phyloP scores from a whole-genome alignment of 2,329 filamentous ascomycete species.

The Alternaria sp. region DNA sequence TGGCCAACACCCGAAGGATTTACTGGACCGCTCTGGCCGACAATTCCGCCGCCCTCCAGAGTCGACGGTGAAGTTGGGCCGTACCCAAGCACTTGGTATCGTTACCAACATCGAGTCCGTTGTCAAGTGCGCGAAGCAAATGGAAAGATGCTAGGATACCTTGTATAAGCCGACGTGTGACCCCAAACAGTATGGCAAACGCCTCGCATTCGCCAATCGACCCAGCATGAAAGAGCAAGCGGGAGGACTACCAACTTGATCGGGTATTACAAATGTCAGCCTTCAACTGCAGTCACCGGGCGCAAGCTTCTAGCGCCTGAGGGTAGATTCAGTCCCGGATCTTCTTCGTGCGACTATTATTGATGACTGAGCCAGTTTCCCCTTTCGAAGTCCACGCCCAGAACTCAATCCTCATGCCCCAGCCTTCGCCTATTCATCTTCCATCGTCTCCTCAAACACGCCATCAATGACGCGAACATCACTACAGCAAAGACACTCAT shows the following conservation, averaged over 20 bases:
- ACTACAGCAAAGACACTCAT: not conserved
- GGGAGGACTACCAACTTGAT: not conserved
- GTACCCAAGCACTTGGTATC: slow-evolving; percentile 5
- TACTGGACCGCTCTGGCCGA: slow-evolving; percentile 9
- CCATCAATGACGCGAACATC: not conserved
- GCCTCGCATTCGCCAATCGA: not conserved
- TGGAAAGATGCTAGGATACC: not conserved
- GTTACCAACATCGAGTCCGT: not conserved
- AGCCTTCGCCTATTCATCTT: not conserved
- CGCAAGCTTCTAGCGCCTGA: not conserved
- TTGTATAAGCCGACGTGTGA: not conserved
- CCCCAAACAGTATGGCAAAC: not conserved
- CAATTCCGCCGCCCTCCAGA: slow-evolving; percentile 1
- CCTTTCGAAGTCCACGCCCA: not conserved
- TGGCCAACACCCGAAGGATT: slow-evolving; percentile 3
- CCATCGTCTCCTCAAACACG: not conserved
- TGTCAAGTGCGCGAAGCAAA: not conserved
- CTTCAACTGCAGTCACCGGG: not conserved
- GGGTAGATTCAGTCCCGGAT: not conserved
- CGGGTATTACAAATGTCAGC: not conserved
- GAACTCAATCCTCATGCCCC: not conserved
- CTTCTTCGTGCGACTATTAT: not conserved
- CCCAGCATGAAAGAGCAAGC: not conserved
- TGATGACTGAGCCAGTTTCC: not conserved
- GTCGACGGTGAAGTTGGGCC: not conserved